Base-by-base conservation (phyloP, 768 basidiomycete species). In the Megacollybia marginata region DNA sequence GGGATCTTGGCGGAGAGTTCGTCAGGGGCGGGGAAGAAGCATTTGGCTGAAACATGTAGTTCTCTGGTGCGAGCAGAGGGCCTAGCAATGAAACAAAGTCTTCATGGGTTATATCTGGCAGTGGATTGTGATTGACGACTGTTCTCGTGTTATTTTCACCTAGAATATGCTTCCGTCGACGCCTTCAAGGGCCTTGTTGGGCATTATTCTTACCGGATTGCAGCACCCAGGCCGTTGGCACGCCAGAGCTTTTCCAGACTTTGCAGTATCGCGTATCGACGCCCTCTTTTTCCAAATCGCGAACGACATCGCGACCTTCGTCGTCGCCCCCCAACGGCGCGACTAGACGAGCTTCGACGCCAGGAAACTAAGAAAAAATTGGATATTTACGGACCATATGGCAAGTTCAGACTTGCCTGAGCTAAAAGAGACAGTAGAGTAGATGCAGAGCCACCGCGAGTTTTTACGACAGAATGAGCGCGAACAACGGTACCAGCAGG, bases 81-180 rank as follows among this genome's bases (percentile, higher is more conserved):
- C 88, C 88, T 1, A 91, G 71, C 43, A 88, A 67, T 3, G 83
- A 76, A 36, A 92, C 82, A 57, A 92, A 91, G 58, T 92, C 89
- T 54, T 91, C 89, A 55, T 92, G 89, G 0, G 87, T 85, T 53
- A 91, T 79, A 54, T 92, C 90, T 0, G 88, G 90, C 8, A 92
- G 72, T 2, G 90, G 88, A 56, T 92, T 92, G 65, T 92, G 88
- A 64, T 92, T 89, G 56, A 91, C 80, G 46, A 90, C 81, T 11
- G 87, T 83, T 36, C 80, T 77, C 9, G 75, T 65, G 59, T 78
- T 74, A 42, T 74, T 75, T 52, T 85, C 77, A 35, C 69, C 82
- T 50, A 19, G 42, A 31, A 33, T 36, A 44, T 42, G 34, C 32
- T 23, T 44, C 52, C 40, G 51, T 51, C 34, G 33, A 38, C 46